Evolutionary conservation across 2,329 filamentous ascomycete species (phyloP).

Genomic region (Drechslerella coelobrocha): DNA sequence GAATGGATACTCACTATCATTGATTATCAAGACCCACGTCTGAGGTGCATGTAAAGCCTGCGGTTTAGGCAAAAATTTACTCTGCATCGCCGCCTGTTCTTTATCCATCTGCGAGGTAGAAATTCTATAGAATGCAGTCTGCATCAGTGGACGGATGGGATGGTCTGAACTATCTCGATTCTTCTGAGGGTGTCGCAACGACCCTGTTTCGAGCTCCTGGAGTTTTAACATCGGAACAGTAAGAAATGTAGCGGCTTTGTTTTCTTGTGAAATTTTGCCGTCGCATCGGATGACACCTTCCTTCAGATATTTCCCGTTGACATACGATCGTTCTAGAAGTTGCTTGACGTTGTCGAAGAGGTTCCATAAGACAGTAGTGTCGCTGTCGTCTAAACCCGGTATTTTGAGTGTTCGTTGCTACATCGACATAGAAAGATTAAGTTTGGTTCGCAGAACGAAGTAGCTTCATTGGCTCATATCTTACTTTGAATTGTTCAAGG

Average conservation of each 20-base stretch:
- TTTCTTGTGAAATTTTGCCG: slow-evolving; percentile 13
- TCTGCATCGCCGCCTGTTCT: slow-evolving; percentile 16
- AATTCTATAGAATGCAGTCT: slow-evolving; percentile 14
- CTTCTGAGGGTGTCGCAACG: slow-evolving; percentile 6
- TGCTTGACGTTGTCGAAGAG: slow-evolving; percentile 25
- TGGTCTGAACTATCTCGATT: slow-evolving; percentile 19
- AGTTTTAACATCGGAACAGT: slow-evolving; percentile 21
- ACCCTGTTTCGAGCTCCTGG: slow-evolving; percentile 5
- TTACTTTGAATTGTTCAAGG: slow-evolving; percentile 29
- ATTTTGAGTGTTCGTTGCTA: slow-evolving; percentile 28
- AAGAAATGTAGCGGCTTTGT: slow-evolving; percentile 18
- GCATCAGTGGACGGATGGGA: slow-evolving; percentile 18
- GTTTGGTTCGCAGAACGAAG: no score
- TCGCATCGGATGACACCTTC: slow-evolving; percentile 26
- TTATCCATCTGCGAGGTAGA: slow-evolving; percentile 23
- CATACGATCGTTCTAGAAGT: slow-evolving; percentile 17
- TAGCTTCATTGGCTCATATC: neutral
- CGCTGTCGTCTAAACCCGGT: slow-evolving; percentile 9
- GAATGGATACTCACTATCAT: slow-evolving; percentile 19
- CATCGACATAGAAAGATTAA: neutral
- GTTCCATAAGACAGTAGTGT: slow-evolving; percentile 23
- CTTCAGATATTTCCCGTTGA: slow-evolving; percentile 34
- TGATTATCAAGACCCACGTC: slow-evolving; percentile 31
- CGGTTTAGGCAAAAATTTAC: slow-evolving; percentile 20
- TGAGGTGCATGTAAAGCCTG: slow-evolving; percentile 21